These are phyloP conservation scores for Pochonia chlamydosporia DNA, from an alignment of 2,329 filamentous ascomycete genomes.

Conservation along the genomic window DNA sequence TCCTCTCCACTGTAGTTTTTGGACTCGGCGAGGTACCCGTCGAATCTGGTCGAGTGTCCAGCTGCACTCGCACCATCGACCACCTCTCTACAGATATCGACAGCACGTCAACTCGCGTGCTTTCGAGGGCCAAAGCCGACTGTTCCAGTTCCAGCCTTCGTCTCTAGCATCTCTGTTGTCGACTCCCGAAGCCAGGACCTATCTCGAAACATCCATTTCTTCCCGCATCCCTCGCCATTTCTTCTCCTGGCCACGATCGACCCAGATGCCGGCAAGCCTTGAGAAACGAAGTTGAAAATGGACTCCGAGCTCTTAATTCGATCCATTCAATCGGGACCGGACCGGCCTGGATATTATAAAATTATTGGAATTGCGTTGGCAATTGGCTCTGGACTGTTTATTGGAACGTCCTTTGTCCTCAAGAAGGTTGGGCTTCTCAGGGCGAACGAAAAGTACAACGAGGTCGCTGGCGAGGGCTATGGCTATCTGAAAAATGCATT, in stretches of 20 bases:
- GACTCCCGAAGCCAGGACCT: too few species aligned
- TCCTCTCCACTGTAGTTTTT: too few species aligned
- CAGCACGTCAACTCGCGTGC: too few species aligned
- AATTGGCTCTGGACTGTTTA: slow-evolving; percentile 82
- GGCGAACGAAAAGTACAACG: slow-evolving; percentile 94
- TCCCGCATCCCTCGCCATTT: background rate
- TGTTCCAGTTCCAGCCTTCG: too few species aligned
- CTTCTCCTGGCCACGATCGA: background rate
- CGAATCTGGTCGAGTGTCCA: too few species aligned
- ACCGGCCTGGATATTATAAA: slow-evolving; percentile 55
- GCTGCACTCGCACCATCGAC: too few species aligned
- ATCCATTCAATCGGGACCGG: background rate
- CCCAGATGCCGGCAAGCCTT: background rate
- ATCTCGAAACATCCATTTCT: background rate
- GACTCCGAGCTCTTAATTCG: background rate
- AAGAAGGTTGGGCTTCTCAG: slow-evolving; percentile 90
- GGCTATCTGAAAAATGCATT: slow-evolving; percentile 91
- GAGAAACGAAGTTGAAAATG: background rate
- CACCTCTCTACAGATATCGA: too few species aligned
- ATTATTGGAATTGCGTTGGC: slow-evolving; percentile 81
- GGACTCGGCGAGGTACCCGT: too few species aligned
- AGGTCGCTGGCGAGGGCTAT: slow-evolving; percentile 92
- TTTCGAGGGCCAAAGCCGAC: too few species aligned
- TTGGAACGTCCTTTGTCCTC: slow-evolving; percentile 89
- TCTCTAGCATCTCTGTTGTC: too few species aligned